Evolutionary conservation across 2,329 filamentous ascomycete species (phyloP).

Genomic region (Arthroderma sp.): DNA sequence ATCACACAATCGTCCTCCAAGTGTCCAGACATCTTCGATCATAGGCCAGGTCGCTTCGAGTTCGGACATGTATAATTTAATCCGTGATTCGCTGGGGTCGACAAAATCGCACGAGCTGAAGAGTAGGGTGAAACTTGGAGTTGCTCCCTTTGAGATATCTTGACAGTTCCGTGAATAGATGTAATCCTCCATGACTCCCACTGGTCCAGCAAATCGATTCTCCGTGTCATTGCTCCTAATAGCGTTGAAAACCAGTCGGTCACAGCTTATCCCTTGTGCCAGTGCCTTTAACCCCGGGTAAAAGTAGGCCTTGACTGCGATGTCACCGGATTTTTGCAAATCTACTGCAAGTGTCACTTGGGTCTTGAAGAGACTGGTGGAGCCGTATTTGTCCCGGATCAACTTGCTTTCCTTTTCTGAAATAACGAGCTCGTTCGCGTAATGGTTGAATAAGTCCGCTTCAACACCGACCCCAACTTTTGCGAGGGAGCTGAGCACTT

Average conservation of each 20-base stretch:
- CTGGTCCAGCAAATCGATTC: not conserved
- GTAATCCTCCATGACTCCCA: not conserved
- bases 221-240: constrained; percentile 2
- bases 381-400: not conserved
- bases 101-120: constrained; percentile 13
- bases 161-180: not conserved
- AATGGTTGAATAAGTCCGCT: constrained; percentile 3
- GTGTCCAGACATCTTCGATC: constrained; percentile 12
- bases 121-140: not conserved
- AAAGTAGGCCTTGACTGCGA: constrained; percentile 12
- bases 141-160: not conserved
- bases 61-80: constrained; percentile 13
- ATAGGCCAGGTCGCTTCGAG: constrained; percentile 8
- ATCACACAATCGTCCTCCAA: constrained; percentile 9
- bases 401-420: constrained; percentile 1
- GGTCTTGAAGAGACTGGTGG: constrained; percentile 5
- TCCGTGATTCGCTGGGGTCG: constrained; percentile 7
- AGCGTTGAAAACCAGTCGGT: not conserved
- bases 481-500: constrained; percentile 2
- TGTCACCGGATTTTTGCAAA: constrained; percentile 3
- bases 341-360: constrained; percentile 14
- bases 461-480: not conserved
- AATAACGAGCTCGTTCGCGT: constrained; percentile 1
- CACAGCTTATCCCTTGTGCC: constrained; percentile 1
- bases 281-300: constrained; percentile 11